A percentile compares a stretch with the other conserved stretches of the same genome.
Conservation (phyloP, 2,329 filamentous ascomycete genomes). For the Beauveria sp. region DNA sequence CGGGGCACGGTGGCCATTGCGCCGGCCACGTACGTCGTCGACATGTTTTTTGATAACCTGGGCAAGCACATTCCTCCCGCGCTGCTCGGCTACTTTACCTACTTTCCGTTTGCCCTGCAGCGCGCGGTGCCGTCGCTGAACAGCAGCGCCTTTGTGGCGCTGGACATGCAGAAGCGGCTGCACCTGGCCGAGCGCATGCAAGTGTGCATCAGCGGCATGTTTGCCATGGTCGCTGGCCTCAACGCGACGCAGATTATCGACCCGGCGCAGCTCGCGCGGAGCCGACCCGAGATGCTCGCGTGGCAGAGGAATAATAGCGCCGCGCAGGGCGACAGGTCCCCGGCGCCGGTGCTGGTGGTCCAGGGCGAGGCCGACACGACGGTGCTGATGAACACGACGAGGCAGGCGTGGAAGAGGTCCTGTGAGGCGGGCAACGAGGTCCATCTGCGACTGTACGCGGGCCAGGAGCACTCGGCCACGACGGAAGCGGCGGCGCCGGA, state of each 20-base stretch:
- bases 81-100: slow-evolving; percentile 2
- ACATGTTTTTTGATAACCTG: slow-evolving; percentile 8
- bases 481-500: slow-evolving; percentile 1
- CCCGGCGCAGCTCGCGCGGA: neutral
- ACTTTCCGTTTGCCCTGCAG: slow-evolving; percentile 1
- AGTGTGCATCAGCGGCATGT: slow-evolving; percentile 11
- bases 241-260: neutral
- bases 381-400: slow-evolving; percentile 6
- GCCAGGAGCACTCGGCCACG: slow-evolving; percentile 8
- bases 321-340: slow-evolving; percentile 6
- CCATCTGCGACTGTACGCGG: slow-evolving; percentile 9
- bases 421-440: slow-evolving; percentile 11
- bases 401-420: neutral
- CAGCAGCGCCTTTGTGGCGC: neutral
- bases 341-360: slow-evolving; percentile 14
- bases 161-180: neutral
- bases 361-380: slow-evolving; percentile 12
- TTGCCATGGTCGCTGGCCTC: slow-evolving; percentile 3
- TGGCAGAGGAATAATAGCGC: slow-evolving; percentile 10
- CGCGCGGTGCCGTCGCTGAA: neutral
- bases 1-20: slow-evolving; percentile 13
- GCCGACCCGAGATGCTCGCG: neutral
- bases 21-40: slow-evolving; percentile 13
- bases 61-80: neutral
- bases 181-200: slow-evolving; percentile 5